Percentiles rank a stretch among this genome's conserved stretches.
phyloP scores from a whole-genome alignment of 495 filamentous ascomycete genomes.

The Aspergillus sparsus region DNA sequence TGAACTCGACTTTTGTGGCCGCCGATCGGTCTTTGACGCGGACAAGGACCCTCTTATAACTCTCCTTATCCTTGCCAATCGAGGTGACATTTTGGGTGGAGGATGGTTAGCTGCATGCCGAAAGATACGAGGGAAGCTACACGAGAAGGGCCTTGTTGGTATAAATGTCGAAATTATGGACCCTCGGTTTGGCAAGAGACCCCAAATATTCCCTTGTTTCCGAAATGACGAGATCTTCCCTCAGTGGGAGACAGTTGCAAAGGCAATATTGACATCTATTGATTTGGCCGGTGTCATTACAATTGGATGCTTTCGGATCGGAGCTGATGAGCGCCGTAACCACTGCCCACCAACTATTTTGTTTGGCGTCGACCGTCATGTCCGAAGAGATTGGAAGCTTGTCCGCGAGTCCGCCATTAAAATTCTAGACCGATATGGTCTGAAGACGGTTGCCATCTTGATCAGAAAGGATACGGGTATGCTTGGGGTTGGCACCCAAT shows the following conservation, averaged over 20 bases:
- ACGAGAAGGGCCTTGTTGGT: neutral
- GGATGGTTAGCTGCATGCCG: neutral
- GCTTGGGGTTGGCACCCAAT: neutral
- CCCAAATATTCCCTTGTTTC: constrained; percentile 1
- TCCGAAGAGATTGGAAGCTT: neutral
- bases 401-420: neutral
- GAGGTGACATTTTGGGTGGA: neutral
- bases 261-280: neutral
- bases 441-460: neutral
- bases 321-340: neutral
- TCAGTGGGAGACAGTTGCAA: neutral
- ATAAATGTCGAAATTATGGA: constrained; percentile 14
- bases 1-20: neutral
- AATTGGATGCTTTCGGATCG: constrained; percentile 9
- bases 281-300: neutral
- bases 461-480: constrained; percentile 11
- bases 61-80: neutral
- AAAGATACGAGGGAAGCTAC: neutral
- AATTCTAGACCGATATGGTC: neutral
- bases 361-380: neutral
- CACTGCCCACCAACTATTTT: constrained; percentile 4
- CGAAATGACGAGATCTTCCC: neutral
- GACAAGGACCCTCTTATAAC: neutral
- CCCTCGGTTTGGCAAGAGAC: neutral
- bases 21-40: neutral